phyloP scores from a whole-genome alignment of 495 filamentous ascomycete species.

The Podospora sp. region DNA sequence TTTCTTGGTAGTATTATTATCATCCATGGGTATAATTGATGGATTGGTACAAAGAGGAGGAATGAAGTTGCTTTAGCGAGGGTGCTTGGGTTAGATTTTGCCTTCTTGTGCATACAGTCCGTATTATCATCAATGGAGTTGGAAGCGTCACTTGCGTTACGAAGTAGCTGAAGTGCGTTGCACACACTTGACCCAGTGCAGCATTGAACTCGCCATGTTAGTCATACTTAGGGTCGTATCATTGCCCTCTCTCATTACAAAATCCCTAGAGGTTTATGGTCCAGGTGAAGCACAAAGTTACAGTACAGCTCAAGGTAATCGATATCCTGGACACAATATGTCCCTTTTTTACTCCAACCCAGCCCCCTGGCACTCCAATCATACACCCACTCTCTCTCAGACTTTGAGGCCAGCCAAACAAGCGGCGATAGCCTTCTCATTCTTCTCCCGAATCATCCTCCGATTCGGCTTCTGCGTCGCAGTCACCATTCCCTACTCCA shows the following conservation, averaged over 20 bases:
- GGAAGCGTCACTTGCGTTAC: background rate
- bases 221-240: too few species aligned
- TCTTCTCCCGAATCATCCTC: slow-evolving; percentile 53
- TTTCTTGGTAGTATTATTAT: background rate
- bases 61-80: background rate
- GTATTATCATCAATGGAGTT: background rate
- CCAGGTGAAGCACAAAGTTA: too few species aligned
- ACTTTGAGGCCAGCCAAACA: slow-evolving; percentile 4
- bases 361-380: background rate
- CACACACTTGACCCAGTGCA: too few species aligned
- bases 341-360: too few species aligned
- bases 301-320: too few species aligned
- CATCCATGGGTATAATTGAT: background rate
- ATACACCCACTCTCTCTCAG: background rate
- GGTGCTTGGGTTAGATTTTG: background rate
- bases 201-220: too few species aligned
- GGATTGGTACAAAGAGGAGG: background rate
- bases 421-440: slow-evolving; percentile 57
- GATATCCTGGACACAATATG: too few species aligned
- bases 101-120: background rate
- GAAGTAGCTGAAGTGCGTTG: too few species aligned
- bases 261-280: too few species aligned
- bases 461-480: slow-evolving; percentile 67
- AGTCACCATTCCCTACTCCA: slow-evolving; percentile 53
- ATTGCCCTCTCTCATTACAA: too few species aligned